Evolutionary conservation across 129 eudicot species (phyloP), one percentile per base, ranked within the genome.

Genomic region (Centaurea solstitialis): DNA sequence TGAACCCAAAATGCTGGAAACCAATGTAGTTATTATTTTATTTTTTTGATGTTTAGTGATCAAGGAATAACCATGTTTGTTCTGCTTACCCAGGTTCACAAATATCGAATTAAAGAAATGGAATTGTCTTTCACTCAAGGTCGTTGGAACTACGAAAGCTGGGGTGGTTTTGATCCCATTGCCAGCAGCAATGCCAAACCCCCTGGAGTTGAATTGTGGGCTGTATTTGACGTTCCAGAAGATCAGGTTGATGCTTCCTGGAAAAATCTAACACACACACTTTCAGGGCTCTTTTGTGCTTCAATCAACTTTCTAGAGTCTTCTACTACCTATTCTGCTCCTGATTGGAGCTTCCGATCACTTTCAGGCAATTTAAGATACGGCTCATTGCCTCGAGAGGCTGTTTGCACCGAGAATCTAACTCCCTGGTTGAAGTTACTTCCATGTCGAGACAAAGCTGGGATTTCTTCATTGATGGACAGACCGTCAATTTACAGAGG

Each of bases 181-280:
- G 82, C 99, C 43, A 92, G 92, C 80, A 85, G 86, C 73, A 91
- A 90, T 73, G 98, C 93, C 10, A 95, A 95, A 88, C 99, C 99
- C 78, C 99, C 99, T 39, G 99, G 99, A 79, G 99, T 95, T 73
- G 99, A 95, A 68, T 74, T 95, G 79, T 95, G 98, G 99, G 98
- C 99, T 75, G 91, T 87, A 21, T 95, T 95, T 84, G 99, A 92
- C 82, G 97, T 93, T 22, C 94, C 99, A 18, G 30, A 81, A 40
- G 24, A 86, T 37, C 89, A 92, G 87, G 92, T 92, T 79, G 99
- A 95, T 81, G 93, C 93, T 85, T 85, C 93, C 20, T 95, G 99
- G 99, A 95, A 89, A 84, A 92, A 93, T 80, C 86, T 95, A 61
- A 90, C 99, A 24, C 98, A 92, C 89, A 91, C 99, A 73, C 99